Percentiles rank a stretch among this genome's conserved stretches.
phyloP scores from a whole-genome alignment of 352 stramenopile genomes.

The Phytophthora crassamura region DNA sequence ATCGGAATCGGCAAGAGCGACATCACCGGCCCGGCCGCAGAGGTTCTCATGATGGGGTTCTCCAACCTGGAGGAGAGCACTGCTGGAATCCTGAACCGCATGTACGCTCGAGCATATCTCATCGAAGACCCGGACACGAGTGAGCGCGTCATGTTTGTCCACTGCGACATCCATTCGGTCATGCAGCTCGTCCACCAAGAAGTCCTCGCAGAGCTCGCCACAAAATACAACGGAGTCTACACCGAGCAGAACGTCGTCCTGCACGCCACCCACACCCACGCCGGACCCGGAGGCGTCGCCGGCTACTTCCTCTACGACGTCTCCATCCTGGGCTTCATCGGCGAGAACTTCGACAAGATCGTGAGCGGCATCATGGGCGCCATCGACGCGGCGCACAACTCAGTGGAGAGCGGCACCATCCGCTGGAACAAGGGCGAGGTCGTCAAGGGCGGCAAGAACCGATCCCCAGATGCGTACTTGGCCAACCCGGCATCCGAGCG shows the following conservation, averaged over 20 bases:
- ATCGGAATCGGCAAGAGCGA: slow-evolving; percentile 65
- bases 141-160: slow-evolving; percentile 49
- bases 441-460: slow-evolving; percentile 63
- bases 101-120: slow-evolving; percentile 67
- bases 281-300: slow-evolving; percentile 68
- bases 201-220: slow-evolving; percentile 43
- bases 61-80: slow-evolving; percentile 49
- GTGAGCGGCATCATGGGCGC: slow-evolving; percentile 66
- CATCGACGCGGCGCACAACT: slow-evolving; percentile 61
- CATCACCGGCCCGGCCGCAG: slow-evolving; percentile 59
- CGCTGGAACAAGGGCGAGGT: slow-evolving; percentile 34
- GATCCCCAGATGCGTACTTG: slow-evolving; percentile 68
- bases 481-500: slow-evolving; percentile 68
- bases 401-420: slow-evolving; percentile 50
- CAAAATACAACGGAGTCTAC: slow-evolving; percentile 46
- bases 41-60: slow-evolving; percentile 71
- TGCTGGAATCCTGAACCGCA: slow-evolving; percentile 60
- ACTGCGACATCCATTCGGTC: slow-evolving; percentile 51
- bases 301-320: slow-evolving; percentile 78
- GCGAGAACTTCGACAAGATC: slow-evolving; percentile 67
- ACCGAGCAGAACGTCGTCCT: slow-evolving; percentile 70
- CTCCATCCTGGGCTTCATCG: slow-evolving; percentile 49
- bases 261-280: slow-evolving; percentile 84
- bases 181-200: slow-evolving; percentile 59
- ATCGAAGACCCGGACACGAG: slow-evolving; percentile 46